phyloP scores from a whole-genome alignment of 164 flowering plant genomes.

The Paratinospora sagittata region DNA sequence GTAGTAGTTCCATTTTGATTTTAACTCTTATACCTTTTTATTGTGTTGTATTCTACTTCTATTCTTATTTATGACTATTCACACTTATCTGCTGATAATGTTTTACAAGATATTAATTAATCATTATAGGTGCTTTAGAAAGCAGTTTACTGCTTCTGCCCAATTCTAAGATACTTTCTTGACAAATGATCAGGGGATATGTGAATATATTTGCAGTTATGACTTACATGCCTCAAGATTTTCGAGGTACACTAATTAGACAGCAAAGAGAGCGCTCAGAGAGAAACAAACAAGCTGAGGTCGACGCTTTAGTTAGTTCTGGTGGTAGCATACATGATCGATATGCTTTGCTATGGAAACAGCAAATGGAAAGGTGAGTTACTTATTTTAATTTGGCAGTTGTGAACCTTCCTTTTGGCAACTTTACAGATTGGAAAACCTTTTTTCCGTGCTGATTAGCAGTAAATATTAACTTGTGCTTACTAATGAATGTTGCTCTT shows the following conservation, averaged over 20 bases:
- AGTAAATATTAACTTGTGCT: neutral
- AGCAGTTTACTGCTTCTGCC: constrained; percentile 8
- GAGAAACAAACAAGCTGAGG: constrained; percentile 80
- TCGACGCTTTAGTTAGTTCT: constrained; percentile 71
- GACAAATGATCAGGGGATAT: constrained; percentile 27
- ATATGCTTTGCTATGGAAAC: constrained; percentile 87
- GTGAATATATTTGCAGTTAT: constrained; percentile 62
- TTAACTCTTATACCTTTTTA: too few relatives aligned
- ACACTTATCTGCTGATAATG: too few relatives aligned
- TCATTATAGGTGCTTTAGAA: constrained; percentile 6
- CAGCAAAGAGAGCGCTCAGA: constrained; percentile 96
- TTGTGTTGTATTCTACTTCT: too few relatives aligned
- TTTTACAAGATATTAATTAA: too few relatives aligned
- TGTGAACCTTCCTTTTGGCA: constrained; percentile 7
- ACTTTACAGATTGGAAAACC: neutral
- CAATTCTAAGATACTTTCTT: constrained; percentile 20
- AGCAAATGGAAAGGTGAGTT: constrained; percentile 89
- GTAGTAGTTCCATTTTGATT: too few relatives aligned
- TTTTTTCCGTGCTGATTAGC: neutral
- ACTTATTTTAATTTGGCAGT: constrained; percentile 9
- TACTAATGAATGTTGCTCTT: constrained; percentile 9
- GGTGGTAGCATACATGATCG: constrained; percentile 86
- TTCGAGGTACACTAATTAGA: constrained; percentile 81
- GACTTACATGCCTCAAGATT: constrained; percentile 99
- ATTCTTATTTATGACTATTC: too few relatives aligned